Percentiles rank a stretch among this genome's conserved stretches.
These are phyloP conservation scores for Hansenula sp. DNA, from an alignment of 1,139 yeast species.

Conservation along the genomic window DNA sequence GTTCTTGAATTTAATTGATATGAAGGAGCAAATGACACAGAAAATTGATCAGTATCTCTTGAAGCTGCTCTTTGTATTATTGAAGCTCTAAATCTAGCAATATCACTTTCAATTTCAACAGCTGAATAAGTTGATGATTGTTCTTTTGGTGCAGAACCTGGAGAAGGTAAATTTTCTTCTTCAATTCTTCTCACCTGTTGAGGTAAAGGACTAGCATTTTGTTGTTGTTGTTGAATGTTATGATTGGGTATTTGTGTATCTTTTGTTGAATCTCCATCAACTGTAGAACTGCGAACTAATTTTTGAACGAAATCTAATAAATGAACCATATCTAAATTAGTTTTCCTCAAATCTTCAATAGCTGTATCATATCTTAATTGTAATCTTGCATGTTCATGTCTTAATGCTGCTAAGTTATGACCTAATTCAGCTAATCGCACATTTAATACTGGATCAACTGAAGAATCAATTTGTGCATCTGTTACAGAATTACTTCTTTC, in stretches of 20 bases:
- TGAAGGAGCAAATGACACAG: slow-evolving; percentile 19
- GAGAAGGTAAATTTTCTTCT: slow-evolving; percentile 15
- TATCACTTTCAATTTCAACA: slow-evolving; percentile 20
- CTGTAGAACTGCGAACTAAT: slow-evolving; percentile 10
- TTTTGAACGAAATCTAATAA: slow-evolving; percentile 44
- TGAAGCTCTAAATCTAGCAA: slow-evolving; percentile 22
- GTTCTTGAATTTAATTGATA: slow-evolving; percentile 16
- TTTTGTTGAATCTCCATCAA: slow-evolving; percentile 3
- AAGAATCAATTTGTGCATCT: slow-evolving; percentile 6
- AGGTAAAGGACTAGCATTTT: slow-evolving; percentile 2
- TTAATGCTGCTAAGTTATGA: slow-evolving; percentile 32
- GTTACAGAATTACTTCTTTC: slow-evolving; percentile 17
- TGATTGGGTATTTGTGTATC: slow-evolving; percentile 10
- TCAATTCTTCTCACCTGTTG: slow-evolving; percentile 5
- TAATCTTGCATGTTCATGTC: slow-evolving; percentile 35
- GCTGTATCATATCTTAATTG: slow-evolving; percentile 42
- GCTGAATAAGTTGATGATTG: slow-evolving; percentile 1
- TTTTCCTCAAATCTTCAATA: slow-evolving; percentile 39
- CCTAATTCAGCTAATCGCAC: slow-evolving; percentile 38
- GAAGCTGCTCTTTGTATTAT: slow-evolving; percentile 23
- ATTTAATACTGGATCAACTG: slow-evolving; percentile 23
- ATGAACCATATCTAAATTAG: slow-evolving; percentile 46
- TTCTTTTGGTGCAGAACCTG: slow-evolving; percentile 10
- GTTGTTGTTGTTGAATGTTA: slow-evolving; percentile 12
- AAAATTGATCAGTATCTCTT: slow-evolving; percentile 18